Conservation (phyloP, 148 eudicot genomes). For the Diospyros kaki region DNA sequence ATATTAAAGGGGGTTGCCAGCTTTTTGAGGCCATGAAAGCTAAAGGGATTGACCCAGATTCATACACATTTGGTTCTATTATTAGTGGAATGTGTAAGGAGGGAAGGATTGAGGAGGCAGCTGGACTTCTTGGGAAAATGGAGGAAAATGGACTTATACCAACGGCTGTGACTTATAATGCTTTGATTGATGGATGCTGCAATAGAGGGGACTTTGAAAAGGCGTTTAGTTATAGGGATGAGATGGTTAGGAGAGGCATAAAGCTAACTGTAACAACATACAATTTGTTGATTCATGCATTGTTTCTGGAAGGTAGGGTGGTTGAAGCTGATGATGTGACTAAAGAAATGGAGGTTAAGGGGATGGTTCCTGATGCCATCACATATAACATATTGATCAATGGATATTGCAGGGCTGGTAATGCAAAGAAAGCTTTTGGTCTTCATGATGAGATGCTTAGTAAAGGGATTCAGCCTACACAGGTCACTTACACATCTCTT, state of each 20-base stretch:
- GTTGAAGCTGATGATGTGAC: slow-evolving; percentile 45
- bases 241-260: slow-evolving; percentile 52
- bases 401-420: slow-evolving; percentile 56
- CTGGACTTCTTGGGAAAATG: slow-evolving; percentile 38
- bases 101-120: slow-evolving; percentile 51
- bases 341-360: slow-evolving; percentile 57
- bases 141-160: slow-evolving; percentile 42
- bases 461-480: slow-evolving; percentile 54
- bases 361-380: slow-evolving; percentile 42
- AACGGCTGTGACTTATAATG: slow-evolving; percentile 50
- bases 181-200: slow-evolving; percentile 62
- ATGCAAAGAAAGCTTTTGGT: slow-evolving; percentile 48
- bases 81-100: slow-evolving; percentile 54
- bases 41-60: slow-evolving; percentile 60
- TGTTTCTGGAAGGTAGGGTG: slow-evolving; percentile 54
- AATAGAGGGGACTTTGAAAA: slow-evolving; percentile 54
- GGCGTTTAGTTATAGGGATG: slow-evolving; percentile 53
- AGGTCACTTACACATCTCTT: slow-evolving; percentile 71
- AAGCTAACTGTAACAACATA: slow-evolving; percentile 61
- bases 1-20: slow-evolving; percentile 44
- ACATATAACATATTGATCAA: slow-evolving; percentile 75
- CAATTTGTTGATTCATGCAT: slow-evolving; percentile 55
- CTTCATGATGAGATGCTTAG: slow-evolving; percentile 60
- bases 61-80: slow-evolving; percentile 49
- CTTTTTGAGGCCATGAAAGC: slow-evolving; percentile 48